Evolutionary conservation across 192 early-diverging fungal species (phyloP).

Genomic region (Chytriomyces sp.): DNA sequence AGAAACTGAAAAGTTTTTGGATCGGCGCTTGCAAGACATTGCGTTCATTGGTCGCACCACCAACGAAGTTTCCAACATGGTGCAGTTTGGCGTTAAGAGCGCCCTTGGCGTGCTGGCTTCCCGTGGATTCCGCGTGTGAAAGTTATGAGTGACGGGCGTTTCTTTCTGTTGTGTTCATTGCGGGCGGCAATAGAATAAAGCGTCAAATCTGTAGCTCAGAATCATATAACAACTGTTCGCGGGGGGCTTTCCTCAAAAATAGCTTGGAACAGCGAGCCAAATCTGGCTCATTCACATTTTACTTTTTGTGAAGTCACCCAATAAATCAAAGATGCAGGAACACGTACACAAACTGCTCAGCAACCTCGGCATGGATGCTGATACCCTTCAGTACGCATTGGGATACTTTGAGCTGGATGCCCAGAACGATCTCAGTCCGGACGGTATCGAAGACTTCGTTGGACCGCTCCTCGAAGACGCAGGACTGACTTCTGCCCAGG

Average conservation of each 20-base stretch:
- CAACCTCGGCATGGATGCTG: conserved; percentile 25
- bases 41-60: conserved; percentile 58
- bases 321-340: too few species aligned
- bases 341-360: too few species aligned
- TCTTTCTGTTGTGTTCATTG: too few species aligned
- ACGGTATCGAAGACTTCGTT: conserved; percentile 56
- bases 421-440: conserved; percentile 47
- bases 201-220: too few species aligned
- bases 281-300: too few species aligned
- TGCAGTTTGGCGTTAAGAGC: conserved; percentile 38
- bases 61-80: conserved; percentile 25
- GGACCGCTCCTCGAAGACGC: conserved; percentile 49
- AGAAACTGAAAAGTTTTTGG: conserved; percentile 80
- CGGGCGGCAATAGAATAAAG: too few species aligned
- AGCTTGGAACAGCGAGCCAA: too few species aligned
- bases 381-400: conserved; percentile 42
- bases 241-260: too few species aligned
- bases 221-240: too few species aligned
- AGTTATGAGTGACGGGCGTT: not conserved
- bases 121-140: conserved; percentile 3
- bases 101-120: conserved; percentile 40
- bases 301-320: too few species aligned
- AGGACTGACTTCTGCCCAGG: conserved; percentile 5
- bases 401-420: conserved; percentile 52
- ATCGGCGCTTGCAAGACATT: conserved; percentile 76